Evolutionary conservation across 1,284 basidiomycete species (phyloP).

Genomic region (Flammula alnicola): DNA sequence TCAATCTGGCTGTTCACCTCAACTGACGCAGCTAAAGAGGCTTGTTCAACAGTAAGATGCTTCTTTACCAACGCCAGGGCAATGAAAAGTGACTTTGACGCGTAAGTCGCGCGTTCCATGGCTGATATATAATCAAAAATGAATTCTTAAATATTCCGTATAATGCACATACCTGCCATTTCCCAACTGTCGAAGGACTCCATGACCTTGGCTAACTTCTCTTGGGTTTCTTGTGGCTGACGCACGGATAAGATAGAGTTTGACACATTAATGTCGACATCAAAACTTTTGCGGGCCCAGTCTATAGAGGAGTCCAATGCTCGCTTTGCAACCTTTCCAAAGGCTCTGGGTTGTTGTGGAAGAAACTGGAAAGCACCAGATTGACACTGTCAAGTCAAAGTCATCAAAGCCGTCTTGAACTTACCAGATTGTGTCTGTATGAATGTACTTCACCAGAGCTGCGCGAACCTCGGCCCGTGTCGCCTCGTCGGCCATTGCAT

Average conservation of each 20-base stretch:
- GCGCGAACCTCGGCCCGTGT: slow-evolving; percentile 70
- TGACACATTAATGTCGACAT: slow-evolving; percentile 68
- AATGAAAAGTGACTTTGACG: slow-evolving; percentile 92
- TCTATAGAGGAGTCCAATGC: slow-evolving; percentile 90
- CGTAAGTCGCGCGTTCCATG: slow-evolving; percentile 90
- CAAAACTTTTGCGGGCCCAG: slow-evolving; percentile 76
- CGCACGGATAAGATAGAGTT: slow-evolving; percentile 69
- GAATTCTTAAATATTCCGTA: not conserved
- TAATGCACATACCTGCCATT: slow-evolving; percentile 72
- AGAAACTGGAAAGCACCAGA: slow-evolving; percentile 51
- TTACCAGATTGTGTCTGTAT: slow-evolving; percentile 96
- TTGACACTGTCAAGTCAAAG: not conserved
- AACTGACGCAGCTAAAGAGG: slow-evolving; percentile 85
- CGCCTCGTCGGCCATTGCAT: slow-evolving; percentile 66
- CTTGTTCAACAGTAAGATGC: slow-evolving; percentile 81
- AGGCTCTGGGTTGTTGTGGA: slow-evolving; percentile 75
- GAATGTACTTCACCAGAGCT: slow-evolving; percentile 85
- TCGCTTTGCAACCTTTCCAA: slow-evolving; percentile 83
- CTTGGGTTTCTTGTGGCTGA: slow-evolving; percentile 72
- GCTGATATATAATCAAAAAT: slow-evolving; percentile 49
- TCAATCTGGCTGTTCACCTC: slow-evolving; percentile 96
- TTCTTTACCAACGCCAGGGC: slow-evolving; percentile 84
- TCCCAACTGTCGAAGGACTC: slow-evolving; percentile 79
- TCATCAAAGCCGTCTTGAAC: not conserved
- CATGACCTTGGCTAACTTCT: slow-evolving; percentile 63